phyloP scores from a whole-genome alignment of 1,139 yeast species.

The Debaryomyces sp. region DNA sequence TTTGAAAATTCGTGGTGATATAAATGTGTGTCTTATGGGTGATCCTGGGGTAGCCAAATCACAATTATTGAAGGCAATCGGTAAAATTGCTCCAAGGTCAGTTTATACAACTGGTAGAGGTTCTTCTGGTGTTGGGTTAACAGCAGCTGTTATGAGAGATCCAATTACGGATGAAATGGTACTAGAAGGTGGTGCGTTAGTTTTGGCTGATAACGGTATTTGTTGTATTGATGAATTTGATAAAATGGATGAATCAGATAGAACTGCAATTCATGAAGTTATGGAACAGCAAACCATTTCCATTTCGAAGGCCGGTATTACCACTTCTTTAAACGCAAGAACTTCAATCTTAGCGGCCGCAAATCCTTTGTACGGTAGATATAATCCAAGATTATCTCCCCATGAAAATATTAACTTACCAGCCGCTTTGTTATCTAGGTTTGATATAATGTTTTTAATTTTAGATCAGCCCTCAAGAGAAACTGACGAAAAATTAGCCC shows the following conservation, averaged over 20 bases:
- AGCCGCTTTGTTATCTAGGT: slow-evolving; percentile 94
- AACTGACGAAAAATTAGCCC: slow-evolving; percentile 82
- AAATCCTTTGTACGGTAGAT: slow-evolving; percentile 94
- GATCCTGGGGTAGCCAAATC: slow-evolving; percentile 99
- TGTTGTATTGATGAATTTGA: slow-evolving; percentile 99
- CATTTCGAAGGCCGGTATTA: slow-evolving; percentile 96
- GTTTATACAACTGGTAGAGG: slow-evolving; percentile 99
- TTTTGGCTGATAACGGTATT: slow-evolving; percentile 95
- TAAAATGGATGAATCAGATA: slow-evolving; percentile 95
- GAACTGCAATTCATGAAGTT: slow-evolving; percentile 98
- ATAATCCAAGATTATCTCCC: slow-evolving; percentile 88
- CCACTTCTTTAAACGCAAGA: slow-evolving; percentile 94
- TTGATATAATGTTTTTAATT: slow-evolving; percentile 84
- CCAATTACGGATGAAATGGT: slow-evolving; percentile 99
- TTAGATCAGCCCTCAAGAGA: slow-evolving; percentile 85
- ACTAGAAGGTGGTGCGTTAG: slow-evolving; percentile 97
- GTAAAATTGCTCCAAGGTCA: slow-evolving; percentile 94
- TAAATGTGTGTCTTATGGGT: slow-evolving; percentile 96
- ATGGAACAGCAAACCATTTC: slow-evolving; percentile 99
- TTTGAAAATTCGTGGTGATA: slow-evolving; percentile 95
- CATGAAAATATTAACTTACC: slow-evolving; percentile 95
- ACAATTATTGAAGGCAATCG: slow-evolving; percentile 86
- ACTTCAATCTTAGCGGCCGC: slow-evolving; percentile 97
- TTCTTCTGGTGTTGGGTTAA: slow-evolving; percentile 97
- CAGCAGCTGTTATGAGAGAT: slow-evolving; percentile 99